Base-by-base conservation (phyloP, 495 filamentous ascomycete species). In the Penicillium parvum region DNA sequence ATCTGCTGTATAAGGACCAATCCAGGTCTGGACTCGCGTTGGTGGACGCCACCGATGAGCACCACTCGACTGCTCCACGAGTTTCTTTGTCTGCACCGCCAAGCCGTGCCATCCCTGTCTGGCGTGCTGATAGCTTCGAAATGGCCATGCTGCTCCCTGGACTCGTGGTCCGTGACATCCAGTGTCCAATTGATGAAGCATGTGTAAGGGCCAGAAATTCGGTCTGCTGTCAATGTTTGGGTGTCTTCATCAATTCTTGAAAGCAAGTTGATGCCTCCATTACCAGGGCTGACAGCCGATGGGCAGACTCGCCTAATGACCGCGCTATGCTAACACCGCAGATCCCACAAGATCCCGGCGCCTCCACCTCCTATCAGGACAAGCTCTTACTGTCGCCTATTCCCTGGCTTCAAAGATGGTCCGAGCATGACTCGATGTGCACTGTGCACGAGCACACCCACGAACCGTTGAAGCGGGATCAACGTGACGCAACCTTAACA, bases 61-160 rank as follows among this genome's bases (percentile, higher is more conserved):
- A 11, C 26, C 7, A 32, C 29, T 40, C 12, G 37, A 47, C 21
- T 47, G 28, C 21, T 17, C 14, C 16, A n/a, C 21, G 17, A 11
- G 16, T 7, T 40, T 39, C 37, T 47, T 47, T 39, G 37, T 47
- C 14, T 29, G 15, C 19, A 21, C 16, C 28, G 28, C 12, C 39
- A 33, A 32, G 29, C 27, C 34, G 14, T 5, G 9, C 1, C 10
- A 45, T 27, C 51, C 51, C 46, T 54, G 51, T 54, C 40, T 40
- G 33, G 37, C 22, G 42, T 19, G 5, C 17, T 29, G 38, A 53
- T 53, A 49, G 50, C 37, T 38, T 45, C 15, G 22, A 25, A 20
- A n/a, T n/a, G 11, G 5, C 2, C 5, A 14, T 30, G 12, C 28
- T 14, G 11, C 15, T 29, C 11, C 11, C 27, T 12, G 28, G 28